phyloP scores from a whole-genome alignment of 257 asterid species.

The Solanum virginianum region DNA sequence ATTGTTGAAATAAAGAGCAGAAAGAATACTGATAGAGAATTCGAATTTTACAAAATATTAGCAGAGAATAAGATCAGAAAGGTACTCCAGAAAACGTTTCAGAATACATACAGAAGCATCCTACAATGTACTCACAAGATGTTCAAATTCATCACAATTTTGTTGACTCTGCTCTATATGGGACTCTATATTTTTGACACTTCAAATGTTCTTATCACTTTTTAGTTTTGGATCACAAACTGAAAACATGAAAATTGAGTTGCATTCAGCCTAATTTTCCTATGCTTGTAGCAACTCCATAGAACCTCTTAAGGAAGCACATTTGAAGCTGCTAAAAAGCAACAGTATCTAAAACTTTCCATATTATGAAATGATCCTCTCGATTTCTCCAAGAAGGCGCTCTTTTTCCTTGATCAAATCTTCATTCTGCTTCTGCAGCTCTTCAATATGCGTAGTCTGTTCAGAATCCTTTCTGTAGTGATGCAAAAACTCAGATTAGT shows the following conservation, averaged over 20 bases:
- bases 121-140: not conserved
- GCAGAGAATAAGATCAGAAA: not conserved
- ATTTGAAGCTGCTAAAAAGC: not conserved
- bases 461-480: constrained; percentile 75
- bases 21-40: not conserved
- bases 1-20: not conserved
- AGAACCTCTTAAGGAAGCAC: not conserved
- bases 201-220: not conserved
- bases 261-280: not conserved
- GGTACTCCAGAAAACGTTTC: not conserved
- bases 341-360: not conserved
- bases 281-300: not conserved
- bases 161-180: not conserved
- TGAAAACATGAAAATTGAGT: not conserved
- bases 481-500: not conserved
- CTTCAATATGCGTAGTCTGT: constrained; percentile 84
- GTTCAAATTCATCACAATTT: not conserved
- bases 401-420: constrained; percentile 58
- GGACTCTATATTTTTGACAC: not conserved
- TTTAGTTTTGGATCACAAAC: not conserved
- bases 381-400: constrained; percentile 71
- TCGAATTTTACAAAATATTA: not conserved
- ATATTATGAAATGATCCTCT: constrained; percentile 51
- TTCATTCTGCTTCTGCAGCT: constrained; percentile 60
- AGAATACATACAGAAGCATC: not conserved